phyloP scores from a whole-genome alignment of 2,329 filamentous ascomycete species.

The Hymenoscyphus occultus region DNA sequence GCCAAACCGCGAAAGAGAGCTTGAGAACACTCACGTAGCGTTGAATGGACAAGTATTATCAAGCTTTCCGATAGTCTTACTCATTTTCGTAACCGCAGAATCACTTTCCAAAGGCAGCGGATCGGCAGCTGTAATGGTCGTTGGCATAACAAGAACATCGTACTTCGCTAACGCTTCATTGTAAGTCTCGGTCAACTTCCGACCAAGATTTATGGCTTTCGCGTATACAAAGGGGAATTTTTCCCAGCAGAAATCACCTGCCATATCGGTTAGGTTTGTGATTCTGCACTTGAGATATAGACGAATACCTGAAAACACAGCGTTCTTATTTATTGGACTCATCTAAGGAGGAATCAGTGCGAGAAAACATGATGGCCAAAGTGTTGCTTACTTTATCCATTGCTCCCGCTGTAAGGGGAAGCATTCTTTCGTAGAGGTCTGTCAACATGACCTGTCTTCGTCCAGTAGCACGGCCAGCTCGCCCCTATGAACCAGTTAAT shows the following conservation, averaged over 20 bases:
- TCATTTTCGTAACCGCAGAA: conserved; percentile 41
- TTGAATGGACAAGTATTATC: conserved; percentile 57
- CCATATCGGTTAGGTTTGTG: background rate
- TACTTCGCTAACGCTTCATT: conserved; percentile 41
- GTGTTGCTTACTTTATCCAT: conserved; percentile 19
- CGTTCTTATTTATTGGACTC: conserved; percentile 23
- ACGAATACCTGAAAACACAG: conserved; percentile 10
- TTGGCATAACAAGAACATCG: conserved; percentile 49
- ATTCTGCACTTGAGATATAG: background rate
- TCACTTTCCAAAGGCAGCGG: conserved; percentile 41
- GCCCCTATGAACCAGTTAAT: conserved; percentile 10
- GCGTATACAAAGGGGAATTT: conserved; percentile 44
- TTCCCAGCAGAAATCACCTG: conserved; percentile 29
- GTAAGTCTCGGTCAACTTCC: conserved; percentile 46
- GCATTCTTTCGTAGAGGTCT: conserved; percentile 25
- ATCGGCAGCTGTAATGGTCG: conserved; percentile 45
- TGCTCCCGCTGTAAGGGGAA: conserved; percentile 19
- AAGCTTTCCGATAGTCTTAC: conserved; percentile 51
- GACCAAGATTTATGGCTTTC: conserved; percentile 47
- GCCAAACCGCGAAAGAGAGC: background rate
- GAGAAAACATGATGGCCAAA: background rate
- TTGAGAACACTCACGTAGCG: conserved; percentile 38
- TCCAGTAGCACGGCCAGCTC: conserved; percentile 21
- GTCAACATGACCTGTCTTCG: conserved; percentile 25
- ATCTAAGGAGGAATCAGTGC: conserved; percentile 11